Evolutionary conservation across 495 filamentous ascomycete species (phyloP), one percentile per base, ranked within the genome.

Genomic region (Penicillium coprophilum): DNA sequence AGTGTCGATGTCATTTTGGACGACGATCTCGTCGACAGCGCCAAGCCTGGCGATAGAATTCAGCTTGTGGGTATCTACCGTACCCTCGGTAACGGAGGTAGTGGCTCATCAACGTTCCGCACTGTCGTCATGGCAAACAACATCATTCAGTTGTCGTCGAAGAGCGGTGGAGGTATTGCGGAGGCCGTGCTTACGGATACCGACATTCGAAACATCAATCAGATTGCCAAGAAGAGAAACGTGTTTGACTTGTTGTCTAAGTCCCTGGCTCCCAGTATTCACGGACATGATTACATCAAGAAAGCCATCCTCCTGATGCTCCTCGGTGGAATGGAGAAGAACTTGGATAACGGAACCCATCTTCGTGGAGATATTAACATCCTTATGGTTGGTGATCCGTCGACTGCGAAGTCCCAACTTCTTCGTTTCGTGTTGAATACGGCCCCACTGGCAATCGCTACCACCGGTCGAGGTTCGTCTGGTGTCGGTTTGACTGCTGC

Each of bases 311-410:
- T 97, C 36, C 84, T 99, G 53, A 96, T 97, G 93, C 80, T 99
- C 10, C 79, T 99, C n/a, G 88, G 94, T 62, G 94, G 94, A 53
- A 91, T 96, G 86, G 94, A 99, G 76, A 97, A 97, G 81, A 99
- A 97, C 66, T 70, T 99, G 50, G 94, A 97, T 54, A 99, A 99
- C 64, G 94, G 94, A 32, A 97, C 95, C 0, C 94, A 99, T 83
- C 75, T 99, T 63, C 86, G 94, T 80, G 94, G 94, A 73, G 94
- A 99, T 69, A 97, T 99, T 75, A 99, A 99, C 73, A 96, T 99
- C 61, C 79, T 99, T 30, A 97, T 99, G 94, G 95, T 99, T 44
- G 94, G 94, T 76, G 94, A 99, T 75, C 94, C 94, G 17, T 99
- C 94, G 1, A 99, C 94, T 3, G 94, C 94, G 41, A 99, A 99